Percentiles rank a stretch among this genome's conserved stretches.
phyloP scores from a whole-genome alignment of 192 early-diverging fungal species.

The Linnemannia hyalina region DNA sequence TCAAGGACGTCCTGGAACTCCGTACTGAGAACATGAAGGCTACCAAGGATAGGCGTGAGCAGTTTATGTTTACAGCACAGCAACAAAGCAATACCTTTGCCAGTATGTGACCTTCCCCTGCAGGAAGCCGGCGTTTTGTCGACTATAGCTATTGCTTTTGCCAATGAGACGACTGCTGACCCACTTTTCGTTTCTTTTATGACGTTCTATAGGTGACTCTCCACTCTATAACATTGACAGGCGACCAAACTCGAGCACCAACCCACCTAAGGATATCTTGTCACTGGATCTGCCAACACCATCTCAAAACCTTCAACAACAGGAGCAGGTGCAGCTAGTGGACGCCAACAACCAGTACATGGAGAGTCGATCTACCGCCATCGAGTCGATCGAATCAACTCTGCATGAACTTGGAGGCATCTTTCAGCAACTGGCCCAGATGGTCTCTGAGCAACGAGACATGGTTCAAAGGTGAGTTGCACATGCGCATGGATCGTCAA shows the following conservation, averaged over 20 bases:
- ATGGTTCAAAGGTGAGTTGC: slow-evolving; percentile 78
- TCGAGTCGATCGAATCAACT: slow-evolving; percentile 96
- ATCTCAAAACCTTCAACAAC: slow-evolving; percentile 69
- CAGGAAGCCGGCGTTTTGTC: background rate
- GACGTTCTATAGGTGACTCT: slow-evolving; percentile 51
- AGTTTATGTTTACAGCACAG: slow-evolving; percentile 79
- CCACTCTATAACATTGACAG: slow-evolving; percentile 75
- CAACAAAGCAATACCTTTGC: slow-evolving; percentile 56
- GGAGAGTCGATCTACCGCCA: slow-evolving; percentile 90
- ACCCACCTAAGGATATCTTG: slow-evolving; percentile 45
- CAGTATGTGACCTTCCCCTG: slow-evolving; percentile 41
- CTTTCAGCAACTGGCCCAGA: slow-evolving; percentile 88
- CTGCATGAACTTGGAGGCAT: slow-evolving; percentile 96
- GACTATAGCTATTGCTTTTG: too few species aligned
- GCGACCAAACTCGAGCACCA: slow-evolving; percentile 27
- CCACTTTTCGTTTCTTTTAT: background rate
- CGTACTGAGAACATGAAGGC: slow-evolving; percentile 97
- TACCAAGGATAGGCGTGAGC: slow-evolving; percentile 88
- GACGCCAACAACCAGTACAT: slow-evolving; percentile 84
- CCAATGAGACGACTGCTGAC: too few species aligned
- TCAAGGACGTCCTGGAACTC: slow-evolving; percentile 97
- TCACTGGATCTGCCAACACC: slow-evolving; percentile 63
- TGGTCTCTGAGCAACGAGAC: slow-evolving; percentile 91
- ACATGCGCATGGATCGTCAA: background rate
- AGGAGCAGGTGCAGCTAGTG: slow-evolving; percentile 76